Evolutionary conservation across 83 land plant species (phyloP), one percentile per base, ranked within the genome.

Genomic region (Thuja plicata): DNA sequence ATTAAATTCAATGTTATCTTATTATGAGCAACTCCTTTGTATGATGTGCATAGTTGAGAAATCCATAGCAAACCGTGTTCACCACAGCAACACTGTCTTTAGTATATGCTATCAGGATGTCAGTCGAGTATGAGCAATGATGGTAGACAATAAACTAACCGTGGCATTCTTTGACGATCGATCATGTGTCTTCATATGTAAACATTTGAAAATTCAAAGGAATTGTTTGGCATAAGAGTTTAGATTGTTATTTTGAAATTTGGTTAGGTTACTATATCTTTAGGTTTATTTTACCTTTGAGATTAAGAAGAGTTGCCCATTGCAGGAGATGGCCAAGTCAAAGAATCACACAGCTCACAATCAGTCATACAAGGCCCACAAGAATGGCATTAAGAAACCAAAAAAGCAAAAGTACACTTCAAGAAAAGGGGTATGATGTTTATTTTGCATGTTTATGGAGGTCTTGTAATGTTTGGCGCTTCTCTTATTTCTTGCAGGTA

Each of bases 361-460:
- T 86, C 97, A 96, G 93, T 95, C 97, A 8, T 90, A 90, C 94
- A 96, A 96, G 91, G 92, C 92, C 34, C 97, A 96, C 96, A 94
- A 92, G 92, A 96, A 96, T 77, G 97, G 97, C 8, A 96, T 96
- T 91, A 96, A 96, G 97, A 96, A 95, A 93, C 95, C 97, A 57
- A 89, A 91, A 82, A 92, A 87, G 91, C 97, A 96, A 86, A 90
- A 94, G 66, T 92, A 96, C 91, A 92, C 97, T 32, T 94, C 97
- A 80, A 96, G 93, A 89, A 96, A 93, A 94, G 97, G 97, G 95
- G 97, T 96, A 93, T 32, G 62, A n/a, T 55, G 19, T 81, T 45
- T 88, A 34, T 71, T 27, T 40, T 40, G 10, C 34, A 48, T 41
- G 45, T 12, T 17, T 13, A 43, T 24, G 13, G 46, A 81, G 7